Evolutionary conservation across 2,329 filamentous ascomycete species (phyloP), one percentile per base, ranked within the genome.

Genomic region (Diaporthe destruens): DNA sequence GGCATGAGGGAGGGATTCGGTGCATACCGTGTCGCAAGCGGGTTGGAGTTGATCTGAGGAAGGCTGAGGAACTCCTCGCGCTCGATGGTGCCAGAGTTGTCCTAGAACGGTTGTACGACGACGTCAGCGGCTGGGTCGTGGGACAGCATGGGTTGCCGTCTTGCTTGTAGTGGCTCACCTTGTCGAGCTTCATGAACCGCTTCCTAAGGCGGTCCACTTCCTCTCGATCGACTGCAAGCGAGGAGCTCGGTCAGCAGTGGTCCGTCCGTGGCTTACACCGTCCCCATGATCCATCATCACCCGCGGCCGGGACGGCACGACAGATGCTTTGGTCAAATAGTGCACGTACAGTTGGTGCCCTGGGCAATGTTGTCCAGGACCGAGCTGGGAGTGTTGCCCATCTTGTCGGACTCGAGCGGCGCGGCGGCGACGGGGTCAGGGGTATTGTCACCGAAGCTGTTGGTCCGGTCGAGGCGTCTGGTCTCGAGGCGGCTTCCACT

Each of bases 171-270:
- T 47, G 63, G 77, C 85, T 77, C 84, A 96, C 96, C 90, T 98
- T 98, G 85, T 99, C 96, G 74, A 99, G 87, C 86, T 99, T 99
- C 96, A 98, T 98, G 81, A 99, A 99, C 75, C 96, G 91, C 87
- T 99, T 99, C 80, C 95, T 90, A 81, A 99, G 88, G 80, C 96
- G 91, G 82, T 98, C 96, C 74, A 99, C 95, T 84, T 99, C 96
- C 80, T 99, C 96, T 82, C 94, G 92, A 86, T 99, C 94, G 87
- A 99, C 96, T 98, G 42, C 7, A 34, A 5, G 7, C 9, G 53
- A 54, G 20, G 53, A 54, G 20, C 32, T 23, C 25, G 6, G 36
- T 71, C 49, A 63, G 32, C 36, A 55, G 20, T n/a, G 39, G 29
- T 25, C 25, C 51, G 29, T 25, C 25, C 51, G 18, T 39, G 49